phyloP scores from a whole-genome alignment of 2,329 filamentous ascomycete genomes.

The Onygenales sp. region DNA sequence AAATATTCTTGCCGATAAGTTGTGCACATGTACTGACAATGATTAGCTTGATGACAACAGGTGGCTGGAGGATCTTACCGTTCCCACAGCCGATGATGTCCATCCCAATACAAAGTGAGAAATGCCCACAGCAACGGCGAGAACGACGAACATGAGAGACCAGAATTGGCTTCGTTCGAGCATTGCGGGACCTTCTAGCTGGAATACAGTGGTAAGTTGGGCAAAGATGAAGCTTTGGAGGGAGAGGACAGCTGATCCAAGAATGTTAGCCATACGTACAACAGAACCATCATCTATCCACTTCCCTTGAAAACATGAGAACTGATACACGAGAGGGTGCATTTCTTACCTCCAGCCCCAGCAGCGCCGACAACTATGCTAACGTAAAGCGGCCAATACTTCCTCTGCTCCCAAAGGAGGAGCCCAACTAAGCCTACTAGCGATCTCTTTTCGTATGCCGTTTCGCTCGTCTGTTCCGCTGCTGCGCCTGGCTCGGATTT shows the following conservation, averaged over 20 bases:
- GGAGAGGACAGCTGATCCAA: constrained; percentile 19
- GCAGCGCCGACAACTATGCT: constrained; percentile 17
- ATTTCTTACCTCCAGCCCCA: constrained; percentile 21
- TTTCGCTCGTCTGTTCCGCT: constrained; percentile 4
- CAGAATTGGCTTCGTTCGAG: constrained; percentile 40
- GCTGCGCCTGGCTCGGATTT: not conserved
- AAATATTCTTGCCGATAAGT: constrained; percentile 38
- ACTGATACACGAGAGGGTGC: not conserved
- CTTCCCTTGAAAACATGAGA: not conserved
- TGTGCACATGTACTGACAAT: constrained; percentile 22
- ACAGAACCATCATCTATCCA: not conserved
- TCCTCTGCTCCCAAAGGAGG: constrained; percentile 24
- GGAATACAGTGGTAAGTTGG: constrained; percentile 40
- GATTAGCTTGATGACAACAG: constrained; percentile 20
- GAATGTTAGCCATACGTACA: not conserved
- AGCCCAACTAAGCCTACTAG: constrained; percentile 15
- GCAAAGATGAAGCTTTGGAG: constrained; percentile 39
- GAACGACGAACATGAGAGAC: constrained; percentile 47
- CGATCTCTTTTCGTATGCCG: constrained; percentile 7
- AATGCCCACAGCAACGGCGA: constrained; percentile 38
- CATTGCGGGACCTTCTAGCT: constrained; percentile 28
- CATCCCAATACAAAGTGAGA: constrained; percentile 40
- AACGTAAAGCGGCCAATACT: constrained; percentile 20
- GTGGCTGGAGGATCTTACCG: constrained; percentile 22
- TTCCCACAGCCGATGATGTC: constrained; percentile 36